Conservation (phyloP, 139 green algal species). For the Coelastrella sp. region DNA sequence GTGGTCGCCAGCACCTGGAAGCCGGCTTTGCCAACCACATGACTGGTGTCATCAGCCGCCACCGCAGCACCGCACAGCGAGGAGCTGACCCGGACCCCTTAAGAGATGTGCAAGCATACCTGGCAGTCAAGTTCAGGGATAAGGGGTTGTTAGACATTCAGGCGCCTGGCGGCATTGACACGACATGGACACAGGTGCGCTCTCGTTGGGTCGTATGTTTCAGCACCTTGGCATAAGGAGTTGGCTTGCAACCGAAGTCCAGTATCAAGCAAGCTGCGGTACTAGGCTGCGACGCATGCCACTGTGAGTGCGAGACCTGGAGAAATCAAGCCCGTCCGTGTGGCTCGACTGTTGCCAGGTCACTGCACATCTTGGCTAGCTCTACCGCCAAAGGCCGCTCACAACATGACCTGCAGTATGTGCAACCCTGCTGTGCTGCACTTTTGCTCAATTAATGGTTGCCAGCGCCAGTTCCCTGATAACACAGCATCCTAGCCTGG, state of each 20-base stretch:
- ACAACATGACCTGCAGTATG: too few species aligned
- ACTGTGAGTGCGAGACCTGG: too few species aligned
- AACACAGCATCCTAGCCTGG: too few species aligned
- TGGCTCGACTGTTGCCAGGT: too few species aligned
- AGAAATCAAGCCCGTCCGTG: too few species aligned
- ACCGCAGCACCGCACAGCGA: slow-evolving; percentile 71
- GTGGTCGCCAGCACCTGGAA: slow-evolving; percentile 73
- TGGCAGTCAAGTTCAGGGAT: slow-evolving; percentile 68
- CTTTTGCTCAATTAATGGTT: background rate
- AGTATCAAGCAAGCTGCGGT: too few species aligned
- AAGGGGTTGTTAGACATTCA: slow-evolving; percentile 78
- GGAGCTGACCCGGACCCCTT: slow-evolving; percentile 74
- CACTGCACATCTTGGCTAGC: too few species aligned
- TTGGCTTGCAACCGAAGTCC: too few species aligned
- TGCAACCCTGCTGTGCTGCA: background rate
- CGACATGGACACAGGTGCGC: slow-evolving; percentile 71
- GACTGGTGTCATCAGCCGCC: slow-evolving; percentile 68
- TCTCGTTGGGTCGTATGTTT: background rate
- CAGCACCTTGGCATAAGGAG: background rate
- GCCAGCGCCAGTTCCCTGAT: background rate
- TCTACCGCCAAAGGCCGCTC: too few species aligned
- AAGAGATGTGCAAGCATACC: slow-evolving; percentile 66
- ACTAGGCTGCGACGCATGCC: too few species aligned
- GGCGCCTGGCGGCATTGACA: slow-evolving; percentile 76
- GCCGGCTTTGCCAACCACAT: slow-evolving; percentile 73